A percentile compares a stretch with the other conserved stretches of the same genome.
Evolutionary conservation across 1,139 yeast species (phyloP).

Genomic region (Debaryomycetaceae sp.): DNA sequence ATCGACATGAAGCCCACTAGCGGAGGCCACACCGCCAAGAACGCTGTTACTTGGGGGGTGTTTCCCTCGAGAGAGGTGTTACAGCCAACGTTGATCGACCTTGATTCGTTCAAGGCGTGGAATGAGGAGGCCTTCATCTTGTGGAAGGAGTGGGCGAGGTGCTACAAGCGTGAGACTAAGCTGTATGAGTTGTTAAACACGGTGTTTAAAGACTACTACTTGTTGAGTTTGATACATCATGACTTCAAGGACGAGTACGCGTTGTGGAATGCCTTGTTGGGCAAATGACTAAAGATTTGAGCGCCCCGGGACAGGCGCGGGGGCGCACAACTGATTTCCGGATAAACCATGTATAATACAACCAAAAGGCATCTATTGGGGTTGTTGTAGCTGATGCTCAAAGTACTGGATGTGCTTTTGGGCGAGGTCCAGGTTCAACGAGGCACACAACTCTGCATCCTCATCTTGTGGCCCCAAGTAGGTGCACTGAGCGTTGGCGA

Average conservation of each 20-base stretch:
- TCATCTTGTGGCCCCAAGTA: constrained; percentile 29
- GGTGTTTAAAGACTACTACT: constrained; percentile 58
- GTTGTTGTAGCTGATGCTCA: constrained; percentile 13
- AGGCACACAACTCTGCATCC: constrained; percentile 20
- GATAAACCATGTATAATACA: constrained; percentile 1
- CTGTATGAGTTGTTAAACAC: constrained; percentile 58
- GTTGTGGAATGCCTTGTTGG: constrained; percentile 65
- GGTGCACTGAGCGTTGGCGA: constrained; percentile 26
- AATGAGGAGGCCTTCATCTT: constrained; percentile 88
- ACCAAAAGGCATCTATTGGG: constrained; percentile 18
- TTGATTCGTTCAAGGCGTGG: constrained; percentile 89
- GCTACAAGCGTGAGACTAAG: constrained; percentile 56
- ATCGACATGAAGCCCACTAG: constrained; percentile 25
- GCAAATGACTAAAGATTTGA: constrained; percentile 16
- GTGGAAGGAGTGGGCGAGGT: constrained; percentile 88
- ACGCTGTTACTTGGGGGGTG: constrained; percentile 98
- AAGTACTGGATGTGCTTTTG: constrained; percentile 32
- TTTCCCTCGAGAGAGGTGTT: constrained; percentile 83
- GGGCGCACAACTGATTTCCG: not conserved
- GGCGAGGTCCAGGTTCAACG: constrained; percentile 29
- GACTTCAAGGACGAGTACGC: constrained; percentile 73
- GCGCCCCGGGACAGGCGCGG: not conserved
- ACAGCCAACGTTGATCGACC: constrained; percentile 85
- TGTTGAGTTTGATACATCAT: constrained; percentile 84
- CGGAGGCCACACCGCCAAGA: constrained; percentile 35